phyloP scores from a whole-genome alignment of 2,329 filamentous ascomycete species.

The Mycosphaerella arachidis region DNA sequence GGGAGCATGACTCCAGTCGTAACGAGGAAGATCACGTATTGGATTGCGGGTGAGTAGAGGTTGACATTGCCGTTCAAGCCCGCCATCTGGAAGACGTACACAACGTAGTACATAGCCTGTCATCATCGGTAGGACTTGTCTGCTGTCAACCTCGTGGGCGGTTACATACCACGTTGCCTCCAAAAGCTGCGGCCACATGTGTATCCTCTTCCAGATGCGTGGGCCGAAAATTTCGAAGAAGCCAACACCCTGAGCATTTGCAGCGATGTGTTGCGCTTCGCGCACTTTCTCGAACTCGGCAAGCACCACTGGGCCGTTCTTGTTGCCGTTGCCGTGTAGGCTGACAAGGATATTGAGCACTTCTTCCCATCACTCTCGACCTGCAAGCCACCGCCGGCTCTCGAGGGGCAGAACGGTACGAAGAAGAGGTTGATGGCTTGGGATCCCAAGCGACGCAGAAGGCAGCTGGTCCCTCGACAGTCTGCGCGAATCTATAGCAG shows the following conservation, averaged over 20 bases:
- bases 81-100: slow-evolving; percentile 58
- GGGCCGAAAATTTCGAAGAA: slow-evolving; percentile 43
- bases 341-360: slow-evolving; percentile 40
- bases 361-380: slow-evolving; percentile 43
- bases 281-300: slow-evolving; percentile 46
- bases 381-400: slow-evolving; percentile 47
- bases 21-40: slow-evolving; percentile 42
- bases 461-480: slow-evolving; percentile 27
- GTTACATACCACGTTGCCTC: slow-evolving; percentile 27
- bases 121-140: background rate
- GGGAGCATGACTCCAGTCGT: slow-evolving; percentile 38
- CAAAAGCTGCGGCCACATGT: slow-evolving; percentile 52
- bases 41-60: slow-evolving; percentile 36
- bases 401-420: slow-evolving; percentile 44
- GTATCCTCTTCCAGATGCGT: slow-evolving; percentile 56
- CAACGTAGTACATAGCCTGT: slow-evolving; percentile 45
- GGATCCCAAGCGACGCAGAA: slow-evolving; percentile 52
- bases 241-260: slow-evolving; percentile 37
- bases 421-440: slow-evolving; percentile 43
- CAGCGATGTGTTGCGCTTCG: slow-evolving; percentile 36
- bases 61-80: slow-evolving; percentile 50
- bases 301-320: slow-evolving; percentile 43
- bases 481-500: slow-evolving; percentile 55
- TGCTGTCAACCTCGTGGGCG: too few species aligned
- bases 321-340: slow-evolving; percentile 42